Percentiles rank a stretch among this genome's conserved stretches.
Evolutionary conservation across 2,329 filamentous ascomycete genomes (phyloP).

Genomic region (Didymella pomorum): DNA sequence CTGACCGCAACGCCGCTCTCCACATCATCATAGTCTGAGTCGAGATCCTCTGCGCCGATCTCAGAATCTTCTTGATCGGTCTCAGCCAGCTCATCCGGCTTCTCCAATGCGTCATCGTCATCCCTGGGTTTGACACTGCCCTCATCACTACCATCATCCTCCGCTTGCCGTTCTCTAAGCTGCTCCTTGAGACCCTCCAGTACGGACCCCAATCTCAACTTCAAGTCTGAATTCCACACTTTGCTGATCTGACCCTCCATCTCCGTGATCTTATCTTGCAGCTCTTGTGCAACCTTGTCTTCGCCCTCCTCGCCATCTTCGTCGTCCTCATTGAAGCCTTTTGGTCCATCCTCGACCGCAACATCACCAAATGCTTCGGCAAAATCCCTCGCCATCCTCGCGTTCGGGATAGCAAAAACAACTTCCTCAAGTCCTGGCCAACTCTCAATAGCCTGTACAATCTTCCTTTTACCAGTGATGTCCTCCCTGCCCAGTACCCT

Average conservation of each 20-base stretch:
- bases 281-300: conserved; percentile 39
- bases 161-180: conserved; percentile 32
- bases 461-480: no score
- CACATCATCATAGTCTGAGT: background rate
- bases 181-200: conserved; percentile 43
- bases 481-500: conserved; percentile 35
- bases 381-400: conserved; percentile 62
- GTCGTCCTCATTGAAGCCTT: conserved; percentile 50
- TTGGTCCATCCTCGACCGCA: conserved; percentile 48
- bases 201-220: conserved; percentile 40
- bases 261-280: conserved; percentile 46
- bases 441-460: conserved; percentile 26
- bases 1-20: background rate
- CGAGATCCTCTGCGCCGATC: background rate
- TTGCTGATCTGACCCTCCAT: conserved; percentile 46
- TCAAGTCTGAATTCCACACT: conserved; percentile 48
- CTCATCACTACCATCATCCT: background rate
- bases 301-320: conserved; percentile 32
- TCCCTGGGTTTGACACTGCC: background rate
- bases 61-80: background rate
- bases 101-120: background rate
- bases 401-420: conserved; percentile 66
- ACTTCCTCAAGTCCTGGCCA: conserved; percentile 62
- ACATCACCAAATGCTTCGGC: conserved; percentile 57
- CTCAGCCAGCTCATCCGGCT: background rate